Conservation (phyloP, 164 flowering plant species). For the Chloranthus sessilifolius region DNA sequence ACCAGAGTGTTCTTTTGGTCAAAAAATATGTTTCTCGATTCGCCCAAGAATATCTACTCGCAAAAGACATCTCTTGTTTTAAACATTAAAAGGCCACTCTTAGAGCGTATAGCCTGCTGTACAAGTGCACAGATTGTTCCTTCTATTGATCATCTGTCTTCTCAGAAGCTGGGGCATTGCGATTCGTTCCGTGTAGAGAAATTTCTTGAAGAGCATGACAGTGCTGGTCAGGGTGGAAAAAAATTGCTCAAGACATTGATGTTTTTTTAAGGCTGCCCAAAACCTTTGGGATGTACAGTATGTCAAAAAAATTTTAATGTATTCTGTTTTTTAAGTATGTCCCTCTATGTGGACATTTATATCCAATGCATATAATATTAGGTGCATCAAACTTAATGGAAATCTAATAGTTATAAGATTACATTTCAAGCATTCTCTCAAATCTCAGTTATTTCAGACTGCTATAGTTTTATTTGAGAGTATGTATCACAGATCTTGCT, state of each 20-base stretch:
- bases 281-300: slow-evolving; percentile 88
- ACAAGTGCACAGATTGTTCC: slow-evolving; percentile 89
- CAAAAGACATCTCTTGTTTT: slow-evolving; percentile 82
- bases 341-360: no score
- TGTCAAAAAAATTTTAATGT: slow-evolving; percentile 31
- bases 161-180: slow-evolving; percentile 77
- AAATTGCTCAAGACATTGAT: slow-evolving; percentile 76
- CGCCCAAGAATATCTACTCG: slow-evolving; percentile 90
- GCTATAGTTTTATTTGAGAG: no score
- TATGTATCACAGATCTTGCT: no score
- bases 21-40: slow-evolving; percentile 90
- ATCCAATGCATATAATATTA: no score
- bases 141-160: slow-evolving; percentile 82
- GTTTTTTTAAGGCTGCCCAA: slow-evolving; percentile 96
- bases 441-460: no score
- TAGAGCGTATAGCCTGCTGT: slow-evolving; percentile 95
- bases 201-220: slow-evolving; percentile 73
- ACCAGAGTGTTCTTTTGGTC: slow-evolving; percentile 81
- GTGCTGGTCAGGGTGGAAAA: slow-evolving; percentile 80
- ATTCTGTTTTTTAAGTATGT: no score
- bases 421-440: no score
- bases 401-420: no score
- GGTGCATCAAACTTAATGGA: no score
- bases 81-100: slow-evolving; percentile 81
- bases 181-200: slow-evolving; percentile 74